These are phyloP conservation scores for Colletotrichum sp. DNA, from an alignment of 2,329 filamentous ascomycete genomes.

Conservation along the genomic window DNA sequence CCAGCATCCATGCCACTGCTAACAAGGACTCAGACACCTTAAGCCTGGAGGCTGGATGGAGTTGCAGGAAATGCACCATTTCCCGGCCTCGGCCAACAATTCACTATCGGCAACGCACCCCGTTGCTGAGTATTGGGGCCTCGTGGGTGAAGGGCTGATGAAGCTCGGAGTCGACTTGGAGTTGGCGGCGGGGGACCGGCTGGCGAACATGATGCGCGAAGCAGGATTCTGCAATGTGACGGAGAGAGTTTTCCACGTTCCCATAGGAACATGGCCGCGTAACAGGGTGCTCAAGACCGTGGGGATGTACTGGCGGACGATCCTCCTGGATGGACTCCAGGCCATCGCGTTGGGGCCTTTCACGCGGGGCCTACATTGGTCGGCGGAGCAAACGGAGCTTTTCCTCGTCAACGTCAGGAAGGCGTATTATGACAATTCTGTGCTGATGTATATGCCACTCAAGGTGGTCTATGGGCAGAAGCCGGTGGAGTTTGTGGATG, in stretches of 20 bases:
- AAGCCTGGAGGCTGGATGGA: constrained; percentile 62
- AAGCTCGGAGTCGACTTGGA: constrained; percentile 53
- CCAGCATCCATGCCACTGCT: background rate
- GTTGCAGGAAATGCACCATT: constrained; percentile 58
- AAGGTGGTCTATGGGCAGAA: constrained; percentile 61
- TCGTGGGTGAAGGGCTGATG: constrained; percentile 48
- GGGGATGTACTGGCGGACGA: constrained; percentile 56
- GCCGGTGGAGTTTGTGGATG: constrained; percentile 22
- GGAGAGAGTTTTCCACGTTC: constrained; percentile 54
- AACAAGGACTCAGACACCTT: constrained; percentile 42
- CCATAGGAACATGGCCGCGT: constrained; percentile 59
- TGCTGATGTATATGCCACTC: constrained; percentile 60
- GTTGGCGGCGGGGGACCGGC: constrained; percentile 42
- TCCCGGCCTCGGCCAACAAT: constrained; percentile 47
- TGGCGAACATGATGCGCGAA: constrained; percentile 51
- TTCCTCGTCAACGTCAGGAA: constrained; percentile 53
- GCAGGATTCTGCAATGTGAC: constrained; percentile 59
- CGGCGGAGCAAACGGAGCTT: constrained; percentile 50
- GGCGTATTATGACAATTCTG: constrained; percentile 50
- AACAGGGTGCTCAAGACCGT: constrained; percentile 56
- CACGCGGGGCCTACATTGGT: constrained; percentile 54
- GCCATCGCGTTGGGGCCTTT: constrained; percentile 58
- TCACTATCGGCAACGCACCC: constrained; percentile 43
- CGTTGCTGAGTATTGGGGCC: constrained; percentile 51
- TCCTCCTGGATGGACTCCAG: constrained; percentile 54